Percentiles rank a stretch among this genome's conserved stretches.
phyloP scores from a whole-genome alignment of 352 stramenopile genomes.

The Phytopythium chamaehyphon region DNA sequence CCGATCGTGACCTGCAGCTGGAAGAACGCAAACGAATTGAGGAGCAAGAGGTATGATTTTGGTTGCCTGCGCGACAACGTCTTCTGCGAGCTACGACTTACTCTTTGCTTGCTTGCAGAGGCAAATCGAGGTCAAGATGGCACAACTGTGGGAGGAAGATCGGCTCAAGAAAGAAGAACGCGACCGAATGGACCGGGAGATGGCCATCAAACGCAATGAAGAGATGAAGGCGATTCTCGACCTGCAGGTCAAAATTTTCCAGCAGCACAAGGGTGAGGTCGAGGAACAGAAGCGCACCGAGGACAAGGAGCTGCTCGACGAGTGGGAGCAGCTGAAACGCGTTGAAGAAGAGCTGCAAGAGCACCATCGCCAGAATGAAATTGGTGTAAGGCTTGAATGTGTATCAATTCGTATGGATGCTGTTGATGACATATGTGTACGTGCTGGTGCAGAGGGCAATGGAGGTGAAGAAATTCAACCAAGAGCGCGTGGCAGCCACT shows the following conservation, averaged over 20 bases:
- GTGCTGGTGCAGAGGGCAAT: constrained; percentile 31
- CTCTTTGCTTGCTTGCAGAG: constrained; percentile 17
- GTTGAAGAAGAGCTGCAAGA: constrained; percentile 62
- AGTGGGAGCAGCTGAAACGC: constrained; percentile 56
- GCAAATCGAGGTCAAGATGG: constrained; percentile 49
- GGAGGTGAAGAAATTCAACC: constrained; percentile 74
- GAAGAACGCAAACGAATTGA: constrained; percentile 36
- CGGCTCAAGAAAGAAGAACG: constrained; percentile 72
- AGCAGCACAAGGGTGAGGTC: constrained; percentile 35
- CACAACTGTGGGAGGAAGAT: constrained; percentile 68
- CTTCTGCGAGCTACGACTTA: not conserved
- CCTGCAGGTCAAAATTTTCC: constrained; percentile 61
- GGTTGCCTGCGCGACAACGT: not conserved
- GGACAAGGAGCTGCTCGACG: constrained; percentile 46
- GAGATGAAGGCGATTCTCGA: constrained; percentile 76
- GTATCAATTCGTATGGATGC: not conserved
- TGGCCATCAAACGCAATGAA: constrained; percentile 41
- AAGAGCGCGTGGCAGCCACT: constrained; percentile 53
- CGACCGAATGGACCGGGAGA: constrained; percentile 50
- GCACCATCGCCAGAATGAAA: constrained; percentile 47
- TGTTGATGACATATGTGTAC: constrained; percentile 1
- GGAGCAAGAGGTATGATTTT: constrained; percentile 40
- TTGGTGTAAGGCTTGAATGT: constrained; percentile 18
- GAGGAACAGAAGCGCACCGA: constrained; percentile 39
- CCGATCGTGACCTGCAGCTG: constrained; percentile 58